These are phyloP conservation scores for Venturia pyrina DNA, from an alignment of 2,329 filamentous ascomycete species.

Conservation along the genomic window DNA sequence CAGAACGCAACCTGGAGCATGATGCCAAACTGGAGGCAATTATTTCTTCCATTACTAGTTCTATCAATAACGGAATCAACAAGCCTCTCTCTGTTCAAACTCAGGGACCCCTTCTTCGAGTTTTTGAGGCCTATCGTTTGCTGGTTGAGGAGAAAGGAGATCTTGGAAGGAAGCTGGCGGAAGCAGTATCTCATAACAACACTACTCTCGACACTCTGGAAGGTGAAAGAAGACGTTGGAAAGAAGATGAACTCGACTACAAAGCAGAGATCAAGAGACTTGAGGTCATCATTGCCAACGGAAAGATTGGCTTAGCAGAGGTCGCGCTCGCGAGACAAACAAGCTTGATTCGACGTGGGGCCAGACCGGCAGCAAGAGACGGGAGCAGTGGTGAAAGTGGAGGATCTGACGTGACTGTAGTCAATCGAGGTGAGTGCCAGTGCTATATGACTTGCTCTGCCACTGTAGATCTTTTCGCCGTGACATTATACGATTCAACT, in stretches of 20 bases:
- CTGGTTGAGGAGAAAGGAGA: not conserved
- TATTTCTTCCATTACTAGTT: not conserved
- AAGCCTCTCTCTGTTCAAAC: slow-evolving; percentile 12
- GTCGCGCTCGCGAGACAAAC: slow-evolving; percentile 6
- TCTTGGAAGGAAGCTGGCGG: not conserved
- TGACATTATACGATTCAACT: not conserved
- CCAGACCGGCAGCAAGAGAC: not conserved
- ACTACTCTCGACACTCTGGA: slow-evolving; percentile 4
- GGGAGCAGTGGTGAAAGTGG: not conserved
- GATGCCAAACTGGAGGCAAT: not conserved
- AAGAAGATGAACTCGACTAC: slow-evolving; percentile 9
- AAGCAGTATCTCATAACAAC: not conserved
- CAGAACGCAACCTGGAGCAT: not conserved
- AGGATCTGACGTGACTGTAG: not conserved
- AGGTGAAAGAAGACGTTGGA: slow-evolving; percentile 7
- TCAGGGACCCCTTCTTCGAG: slow-evolving; percentile 1
- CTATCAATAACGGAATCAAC: not conserved
- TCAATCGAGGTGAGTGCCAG: not conserved
- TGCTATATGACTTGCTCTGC: not conserved
- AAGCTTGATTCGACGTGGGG: not conserved
- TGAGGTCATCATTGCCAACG: slow-evolving; percentile 9
- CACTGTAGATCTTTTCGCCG: not conserved
- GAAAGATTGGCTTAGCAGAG: slow-evolving; percentile 7
- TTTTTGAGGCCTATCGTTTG: slow-evolving; percentile 3
- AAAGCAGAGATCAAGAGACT: slow-evolving; percentile 10